A percentile compares a stretch with the other conserved stretches of the same genome.
Evolutionary conservation across 495 filamentous ascomycete genomes (phyloP).

Genomic region (Annulohypoxylon bovei): DNA sequence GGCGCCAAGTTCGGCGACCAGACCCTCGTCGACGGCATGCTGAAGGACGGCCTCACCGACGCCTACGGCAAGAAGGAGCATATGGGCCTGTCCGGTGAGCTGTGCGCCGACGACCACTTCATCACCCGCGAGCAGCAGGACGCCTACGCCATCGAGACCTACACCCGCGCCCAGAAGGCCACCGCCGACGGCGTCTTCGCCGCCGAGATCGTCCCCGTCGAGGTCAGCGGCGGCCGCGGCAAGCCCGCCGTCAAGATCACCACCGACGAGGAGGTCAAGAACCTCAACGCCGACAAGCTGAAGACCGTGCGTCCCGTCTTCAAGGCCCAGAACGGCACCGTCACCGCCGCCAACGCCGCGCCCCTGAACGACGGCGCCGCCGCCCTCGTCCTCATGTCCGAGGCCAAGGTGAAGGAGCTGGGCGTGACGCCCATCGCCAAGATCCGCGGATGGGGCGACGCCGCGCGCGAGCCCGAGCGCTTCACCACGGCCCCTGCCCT

Average conservation of each 20-base stretch:
- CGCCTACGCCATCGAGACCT: constrained; percentile 90
- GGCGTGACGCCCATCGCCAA: constrained; percentile 90
- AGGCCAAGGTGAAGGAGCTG: constrained; percentile 86
- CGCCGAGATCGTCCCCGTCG: constrained; percentile 88
- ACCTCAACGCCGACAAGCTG: constrained; percentile 94
- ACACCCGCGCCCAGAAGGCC: constrained; percentile 90
- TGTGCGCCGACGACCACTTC: constrained; percentile 85
- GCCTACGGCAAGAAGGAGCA: constrained; percentile 89
- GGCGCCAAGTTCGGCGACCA: constrained; percentile 93
- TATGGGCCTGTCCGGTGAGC: constrained; percentile 93
- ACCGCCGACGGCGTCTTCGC: constrained; percentile 79
- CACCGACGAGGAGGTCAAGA: constrained; percentile 94
- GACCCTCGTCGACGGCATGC: constrained; percentile 84
- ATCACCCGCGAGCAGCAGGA: constrained; percentile 87
- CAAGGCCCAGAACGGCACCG: constrained; percentile 81
- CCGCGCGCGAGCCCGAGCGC: constrained; percentile 85
- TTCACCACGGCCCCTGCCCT: constrained; percentile 97
- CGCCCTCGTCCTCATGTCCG: constrained; percentile 89
- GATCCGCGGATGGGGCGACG: constrained; percentile 96
- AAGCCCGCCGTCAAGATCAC: constrained; percentile 86
- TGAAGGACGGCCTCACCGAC: constrained; percentile 92
- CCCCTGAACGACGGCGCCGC: constrained; percentile 94
- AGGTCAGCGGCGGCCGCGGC: constrained; percentile 85
- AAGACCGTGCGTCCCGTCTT: constrained; percentile 86
- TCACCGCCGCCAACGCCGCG: constrained; percentile 97